Evolutionary conservation across 139 green algal genomes (phyloP).

Genomic region (Edaphochlamys debaryana): DNA sequence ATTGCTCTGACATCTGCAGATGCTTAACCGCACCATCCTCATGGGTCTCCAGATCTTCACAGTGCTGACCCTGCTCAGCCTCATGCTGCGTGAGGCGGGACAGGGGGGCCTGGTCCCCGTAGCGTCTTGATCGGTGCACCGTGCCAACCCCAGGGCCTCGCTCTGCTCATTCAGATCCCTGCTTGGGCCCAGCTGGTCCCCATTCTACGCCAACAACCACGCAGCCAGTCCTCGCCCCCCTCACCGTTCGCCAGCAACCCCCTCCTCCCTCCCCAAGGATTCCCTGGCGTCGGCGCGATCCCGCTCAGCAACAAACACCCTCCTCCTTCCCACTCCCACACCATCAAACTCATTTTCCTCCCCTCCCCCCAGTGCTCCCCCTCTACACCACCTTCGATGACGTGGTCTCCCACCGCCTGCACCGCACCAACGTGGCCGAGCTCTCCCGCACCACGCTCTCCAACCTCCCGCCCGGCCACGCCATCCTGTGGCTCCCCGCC

Average conservation of each 20-base stretch:
- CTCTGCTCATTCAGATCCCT: too few relatives aligned
- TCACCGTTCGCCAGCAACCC: too few relatives aligned
- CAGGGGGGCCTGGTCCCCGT: not conserved
- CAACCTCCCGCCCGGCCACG: slow-evolving; percentile 32
- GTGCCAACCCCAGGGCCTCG: too few relatives aligned
- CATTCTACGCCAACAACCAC: too few relatives aligned
- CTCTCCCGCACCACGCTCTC: slow-evolving; percentile 25
- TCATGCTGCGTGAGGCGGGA: slow-evolving; percentile 1
- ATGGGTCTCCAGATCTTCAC: slow-evolving; percentile 36
- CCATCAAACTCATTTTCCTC: not conserved
- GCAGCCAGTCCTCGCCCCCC: too few relatives aligned
- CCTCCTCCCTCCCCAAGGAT: too few relatives aligned
- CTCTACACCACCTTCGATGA: slow-evolving; percentile 29
- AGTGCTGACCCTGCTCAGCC: slow-evolving; percentile 7
- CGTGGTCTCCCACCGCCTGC: slow-evolving; percentile 13
- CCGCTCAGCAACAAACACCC: too few relatives aligned
- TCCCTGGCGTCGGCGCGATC: too few relatives aligned
- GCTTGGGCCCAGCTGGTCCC: too few relatives aligned
- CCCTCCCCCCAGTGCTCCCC: slow-evolving; percentile 10
- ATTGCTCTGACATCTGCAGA: too few relatives aligned
- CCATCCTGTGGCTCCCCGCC: slow-evolving; percentile 31
- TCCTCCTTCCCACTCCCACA: too few relatives aligned
- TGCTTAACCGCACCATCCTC: slow-evolving; percentile 29
- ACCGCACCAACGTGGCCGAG: slow-evolving; percentile 28
- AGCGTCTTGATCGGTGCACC: too few relatives aligned